A percentile compares a stretch with the other conserved stretches of the same genome.
Conservation (phyloP, 768 basidiomycete species). For the Floccularia luteovirens region DNA sequence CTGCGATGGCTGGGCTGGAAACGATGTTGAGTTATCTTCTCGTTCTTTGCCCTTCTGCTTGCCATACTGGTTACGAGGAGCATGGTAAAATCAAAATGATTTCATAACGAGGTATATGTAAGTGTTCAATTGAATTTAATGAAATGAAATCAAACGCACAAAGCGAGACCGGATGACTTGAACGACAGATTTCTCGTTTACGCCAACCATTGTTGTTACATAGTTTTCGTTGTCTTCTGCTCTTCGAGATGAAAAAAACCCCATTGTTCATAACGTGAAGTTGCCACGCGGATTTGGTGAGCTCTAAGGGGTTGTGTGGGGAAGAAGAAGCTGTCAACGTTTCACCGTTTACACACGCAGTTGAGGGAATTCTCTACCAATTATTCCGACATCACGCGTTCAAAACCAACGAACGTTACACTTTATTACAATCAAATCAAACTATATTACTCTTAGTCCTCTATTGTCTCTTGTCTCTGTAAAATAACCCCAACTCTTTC, state of each 20-base stretch:
- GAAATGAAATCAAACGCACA: slow-evolving; percentile 30
- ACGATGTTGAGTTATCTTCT: slow-evolving; percentile 28
- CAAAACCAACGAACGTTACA: no score
- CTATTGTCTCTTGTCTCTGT: slow-evolving; percentile 54
- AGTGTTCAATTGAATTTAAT: background rate
- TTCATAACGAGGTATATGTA: background rate
- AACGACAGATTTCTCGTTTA: slow-evolving; percentile 38
- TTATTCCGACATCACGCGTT: no score
- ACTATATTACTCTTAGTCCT: no score
- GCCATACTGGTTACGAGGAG: slow-evolving; percentile 42
- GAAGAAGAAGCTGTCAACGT: background rate
- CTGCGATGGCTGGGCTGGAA: slow-evolving; percentile 21
- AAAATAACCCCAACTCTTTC: slow-evolving; percentile 63
- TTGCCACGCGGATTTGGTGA: no score
- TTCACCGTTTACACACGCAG: no score
- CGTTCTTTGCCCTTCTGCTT: slow-evolving; percentile 53
- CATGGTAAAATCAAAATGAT: no score
- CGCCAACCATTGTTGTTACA: slow-evolving; percentile 13
- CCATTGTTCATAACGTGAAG: slow-evolving; percentile 39
- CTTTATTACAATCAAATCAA: no score
- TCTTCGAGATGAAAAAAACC: slow-evolving; percentile 46
- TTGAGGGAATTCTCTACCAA: no score
- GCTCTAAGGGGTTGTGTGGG: background rate
- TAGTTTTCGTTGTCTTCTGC: slow-evolving; percentile 30
- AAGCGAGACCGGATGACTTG: slow-evolving; percentile 57